Conservation (phyloP, 352 stramenopile genomes). For the Globisporangium ultimum region DNA sequence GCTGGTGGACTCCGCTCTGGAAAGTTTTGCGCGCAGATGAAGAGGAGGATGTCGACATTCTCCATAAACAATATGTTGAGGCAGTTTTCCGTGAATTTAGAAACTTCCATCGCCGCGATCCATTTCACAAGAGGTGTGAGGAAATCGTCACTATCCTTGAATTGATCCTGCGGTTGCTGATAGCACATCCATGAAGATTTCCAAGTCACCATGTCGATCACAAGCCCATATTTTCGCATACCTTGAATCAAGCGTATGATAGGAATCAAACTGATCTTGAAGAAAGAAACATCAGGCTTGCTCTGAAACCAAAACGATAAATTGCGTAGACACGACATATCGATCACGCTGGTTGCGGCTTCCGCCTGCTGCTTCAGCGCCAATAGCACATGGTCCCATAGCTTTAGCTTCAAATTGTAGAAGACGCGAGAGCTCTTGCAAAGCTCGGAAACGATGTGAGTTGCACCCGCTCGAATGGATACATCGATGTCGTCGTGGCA, state of each 20-base stretch:
- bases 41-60: constrained; percentile 24
- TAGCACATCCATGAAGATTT: too few relatives aligned
- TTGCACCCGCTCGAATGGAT: constrained; percentile 7
- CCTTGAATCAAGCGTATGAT: constrained; percentile 18
- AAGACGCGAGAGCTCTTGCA: constrained; percentile 26
- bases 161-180: too few relatives aligned
- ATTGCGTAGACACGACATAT: constrained; percentile 18
- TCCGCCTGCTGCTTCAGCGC: constrained; percentile 2
- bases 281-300: constrained; percentile 17
- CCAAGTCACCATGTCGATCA: background rate
- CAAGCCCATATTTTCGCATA: constrained; percentile 16
- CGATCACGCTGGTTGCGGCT: background rate
- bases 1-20: constrained; percentile 11
- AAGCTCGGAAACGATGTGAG: constrained; percentile 24
- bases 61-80: constrained; percentile 31
- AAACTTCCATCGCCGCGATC: constrained; percentile 25
- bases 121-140: constrained; percentile 24
- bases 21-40: constrained; percentile 15
- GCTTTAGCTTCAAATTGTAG: constrained; percentile 4
- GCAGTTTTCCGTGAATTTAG: constrained; percentile 27
- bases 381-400: constrained; percentile 18
- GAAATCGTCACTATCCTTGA: constrained; percentile 13
- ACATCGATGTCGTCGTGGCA: constrained; percentile 1
- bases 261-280: constrained; percentile 15
- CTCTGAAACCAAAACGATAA: constrained; percentile 31